Base-by-base conservation (phyloP, 2,329 filamentous ascomycete genomes). In the Xylariaceae sp. region DNA sequence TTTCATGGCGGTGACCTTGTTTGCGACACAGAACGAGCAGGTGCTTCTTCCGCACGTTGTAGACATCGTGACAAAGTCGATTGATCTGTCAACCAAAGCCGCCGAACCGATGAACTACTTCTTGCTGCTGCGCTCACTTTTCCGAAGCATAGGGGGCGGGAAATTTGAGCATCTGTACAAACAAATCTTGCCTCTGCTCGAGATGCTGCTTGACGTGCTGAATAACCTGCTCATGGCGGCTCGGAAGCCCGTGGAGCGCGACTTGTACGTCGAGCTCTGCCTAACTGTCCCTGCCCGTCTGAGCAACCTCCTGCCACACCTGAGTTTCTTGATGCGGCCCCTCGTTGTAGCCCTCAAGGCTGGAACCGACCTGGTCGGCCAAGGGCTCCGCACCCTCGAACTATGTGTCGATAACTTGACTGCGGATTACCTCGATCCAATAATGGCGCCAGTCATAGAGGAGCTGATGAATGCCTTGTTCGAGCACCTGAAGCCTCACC, bases 101-200 rank as follows among this genome's bases (percentile, higher is more conserved):
- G 88, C 96, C 54, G 90, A 97, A 59, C 94, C 94, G 0, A 95
- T 96, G 77, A 98, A 99, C 62, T 98, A 98, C 65, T 99, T 98
- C 64, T 73, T 96, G 9, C 75, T 99, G 2, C 70, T 99, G 27
- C 77, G 92, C 23, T 96, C 89, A 0, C 69, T 99, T 2, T 99
- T 99, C 62, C 72, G 92, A 40, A 97, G 90, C 59, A 99, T 99
- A 37, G 92, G 92, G 15, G 94, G 92, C 34, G 94, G 92, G 6
- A 85, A 95, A 47, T 99, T 98, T 51, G 92, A 99, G 67, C 85
- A 96, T 51, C 73, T 98, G 1, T 99, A 99, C 63, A 98, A 98
- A 67, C 90, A 97, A 61, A 95, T 99, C 31, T 67, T 99, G 9
- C 92, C 92, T 9, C 73, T 99, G 3, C 73, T 99, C 5, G 92